Evolutionary conservation across 106 monocot genomes (phyloP).

Genomic region (Dioscorea alata): DNA sequence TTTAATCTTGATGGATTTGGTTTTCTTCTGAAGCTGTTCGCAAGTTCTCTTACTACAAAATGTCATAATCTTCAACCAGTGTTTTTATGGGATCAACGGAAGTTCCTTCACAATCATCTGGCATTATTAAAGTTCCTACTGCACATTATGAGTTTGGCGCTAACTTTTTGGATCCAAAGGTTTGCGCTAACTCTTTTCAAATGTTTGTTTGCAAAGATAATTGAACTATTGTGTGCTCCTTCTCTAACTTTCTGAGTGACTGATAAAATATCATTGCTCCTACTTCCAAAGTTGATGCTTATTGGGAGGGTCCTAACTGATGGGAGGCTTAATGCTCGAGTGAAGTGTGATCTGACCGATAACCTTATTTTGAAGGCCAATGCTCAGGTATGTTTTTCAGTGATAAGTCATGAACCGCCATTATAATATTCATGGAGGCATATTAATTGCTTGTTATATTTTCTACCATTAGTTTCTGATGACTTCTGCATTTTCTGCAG

Average conservation of each 20-base stretch:
- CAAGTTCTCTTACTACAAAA: background rate
- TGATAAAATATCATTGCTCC: too few relatives aligned
- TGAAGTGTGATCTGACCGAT: conserved; percentile 95
- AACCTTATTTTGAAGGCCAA: conserved; percentile 87
- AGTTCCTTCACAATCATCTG: conserved; percentile 71
- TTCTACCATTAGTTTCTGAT: background rate
- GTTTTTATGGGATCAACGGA: conserved; percentile 97
- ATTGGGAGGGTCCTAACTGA: conserved; percentile 90
- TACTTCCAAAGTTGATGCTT: conserved; percentile 81
- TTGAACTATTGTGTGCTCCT: background rate
- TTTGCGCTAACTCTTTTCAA: background rate
- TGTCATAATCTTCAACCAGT: conserved; percentile 27
- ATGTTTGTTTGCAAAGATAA: too few relatives aligned
- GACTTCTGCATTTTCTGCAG: conserved; percentile 32
- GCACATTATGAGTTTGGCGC: conserved; percentile 97
- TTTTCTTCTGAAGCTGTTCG: background rate
- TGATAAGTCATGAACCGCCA: background rate
- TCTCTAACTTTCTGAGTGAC: too few relatives aligned
- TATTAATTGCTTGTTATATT: background rate
- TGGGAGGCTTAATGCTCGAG: conserved; percentile 93
- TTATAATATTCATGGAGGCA: background rate
- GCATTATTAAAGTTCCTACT: conserved; percentile 81
- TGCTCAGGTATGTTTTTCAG: conserved; percentile 60
- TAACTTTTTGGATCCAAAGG: conserved; percentile 96
- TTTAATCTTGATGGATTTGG: background rate